Evolutionary conservation across 345 rosid genomes (phyloP), one percentile per base, ranked within the genome.

Genomic region (Salix udensis): DNA sequence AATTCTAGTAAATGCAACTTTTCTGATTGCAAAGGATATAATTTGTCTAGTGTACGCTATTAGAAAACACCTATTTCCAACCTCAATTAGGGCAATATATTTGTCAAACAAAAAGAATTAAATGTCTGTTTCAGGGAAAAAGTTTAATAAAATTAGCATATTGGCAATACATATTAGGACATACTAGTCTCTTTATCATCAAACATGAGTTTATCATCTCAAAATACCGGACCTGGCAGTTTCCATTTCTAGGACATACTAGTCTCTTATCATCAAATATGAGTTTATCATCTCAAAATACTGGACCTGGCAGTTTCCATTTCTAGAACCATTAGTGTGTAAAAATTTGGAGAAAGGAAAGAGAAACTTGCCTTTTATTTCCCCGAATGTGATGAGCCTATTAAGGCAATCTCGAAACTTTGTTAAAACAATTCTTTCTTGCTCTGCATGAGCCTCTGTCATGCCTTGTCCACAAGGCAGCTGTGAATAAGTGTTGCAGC

Each of bases 401-500:
- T 91, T 91, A 65, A 96, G 94, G 77, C 97, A 92, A 79, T 96
- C 98, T 77, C 98, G 87, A 72, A 96, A 88, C 82, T 85, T 89
- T 10, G 91, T 87, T 81, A 96, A 81, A 15, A 94, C 87, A 53
- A 88, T 71, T 83, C 89, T 93, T 78, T 96, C 99, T 85, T 96
- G 97, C 84, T 94, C 97, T 6, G 85, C 90, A 67, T 89, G 89
- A 36, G 85, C 80, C 82, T 92, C 91, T 67, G 94, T 83, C 79
- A 84, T 79, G 66, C 91, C 90, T 67, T 86, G 87, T 39, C 90
- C 92, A 68, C 78, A 68, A 71, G 88, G 84, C 69, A 88, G 73
- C 82, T 86, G 89, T 67, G 87, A 84, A 74, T 87, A 82, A 76
- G 87, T 70, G 81, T 84, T 76, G 73, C 88, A 83, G 82, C 89